These are phyloP conservation scores for Fermentozyma sake DNA, from an alignment of 1,139 yeast genomes.

Conservation along the genomic window DNA sequence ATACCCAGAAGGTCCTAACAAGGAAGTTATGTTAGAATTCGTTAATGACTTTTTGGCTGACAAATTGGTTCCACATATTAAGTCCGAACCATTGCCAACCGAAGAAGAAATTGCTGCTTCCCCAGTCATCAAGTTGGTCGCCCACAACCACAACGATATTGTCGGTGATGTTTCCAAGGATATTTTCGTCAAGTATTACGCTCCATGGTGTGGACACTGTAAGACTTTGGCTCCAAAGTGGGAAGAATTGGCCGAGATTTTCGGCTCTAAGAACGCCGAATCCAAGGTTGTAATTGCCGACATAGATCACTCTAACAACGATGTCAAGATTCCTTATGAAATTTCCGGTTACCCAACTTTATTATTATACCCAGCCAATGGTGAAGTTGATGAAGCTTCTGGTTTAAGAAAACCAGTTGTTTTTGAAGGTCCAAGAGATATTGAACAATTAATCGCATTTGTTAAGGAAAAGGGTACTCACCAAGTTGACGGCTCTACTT, in stretches of 20 bases:
- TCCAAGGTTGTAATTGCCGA: constrained; percentile 72
- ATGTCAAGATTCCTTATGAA: constrained; percentile 62
- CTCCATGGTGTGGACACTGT: constrained; percentile 99
- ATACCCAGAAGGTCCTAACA: constrained; percentile 39
- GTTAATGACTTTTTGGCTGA: constrained; percentile 64
- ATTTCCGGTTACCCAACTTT: constrained; percentile 93
- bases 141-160: constrained; percentile 72
- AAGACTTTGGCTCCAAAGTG: constrained; percentile 89
- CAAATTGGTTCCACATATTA: constrained; percentile 65
- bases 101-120: constrained; percentile 62
- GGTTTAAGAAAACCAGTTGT: constrained; percentile 60
- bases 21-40: constrained; percentile 48
- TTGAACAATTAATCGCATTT: constrained; percentile 68
- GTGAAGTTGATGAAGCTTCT: constrained; percentile 57
- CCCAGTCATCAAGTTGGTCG: constrained; percentile 77
- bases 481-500: constrained; percentile 48
- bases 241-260: constrained; percentile 78
- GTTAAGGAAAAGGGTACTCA: constrained; percentile 61
- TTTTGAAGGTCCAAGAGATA: constrained; percentile 69
- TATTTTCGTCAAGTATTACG: constrained; percentile 89
- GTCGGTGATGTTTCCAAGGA: constrained; percentile 71
- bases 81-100: constrained; percentile 81
- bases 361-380: constrained; percentile 84
- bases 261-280: constrained; percentile 41
- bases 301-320: constrained; percentile 86